Evolutionary conservation across 2,329 filamentous ascomycete species (phyloP).

Genomic region (Cladosporium sp.): DNA sequence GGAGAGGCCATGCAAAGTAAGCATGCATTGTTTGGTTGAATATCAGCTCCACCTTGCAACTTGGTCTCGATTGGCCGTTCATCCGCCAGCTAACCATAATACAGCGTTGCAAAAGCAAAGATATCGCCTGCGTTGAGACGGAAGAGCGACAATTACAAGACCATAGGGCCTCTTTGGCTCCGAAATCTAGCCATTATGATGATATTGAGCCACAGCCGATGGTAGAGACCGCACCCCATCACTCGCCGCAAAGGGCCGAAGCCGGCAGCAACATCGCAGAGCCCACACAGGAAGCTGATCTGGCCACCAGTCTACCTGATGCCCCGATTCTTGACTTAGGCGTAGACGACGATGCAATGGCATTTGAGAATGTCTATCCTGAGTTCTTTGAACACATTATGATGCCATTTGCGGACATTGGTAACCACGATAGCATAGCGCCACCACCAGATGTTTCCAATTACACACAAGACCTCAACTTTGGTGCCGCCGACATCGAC

Average conservation of each 20-base stretch:
- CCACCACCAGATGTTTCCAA: constrained; percentile 23
- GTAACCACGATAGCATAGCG: constrained; percentile 3
- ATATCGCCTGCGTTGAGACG: constrained; percentile 21
- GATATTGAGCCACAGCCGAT: too few species aligned
- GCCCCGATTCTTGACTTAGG: too few species aligned
- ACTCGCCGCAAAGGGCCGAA: too few species aligned
- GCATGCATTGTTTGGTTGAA: neutral
- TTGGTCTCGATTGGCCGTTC: neutral
- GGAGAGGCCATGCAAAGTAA: constrained; percentile 21
- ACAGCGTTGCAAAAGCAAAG: constrained; percentile 21
- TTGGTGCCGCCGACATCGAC: constrained; percentile 22
- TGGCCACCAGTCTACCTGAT: too few species aligned
- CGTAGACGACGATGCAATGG: neutral
- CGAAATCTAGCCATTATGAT: too few species aligned
- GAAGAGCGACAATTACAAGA: constrained; percentile 18
- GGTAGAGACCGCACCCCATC: too few species aligned
- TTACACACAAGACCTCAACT: constrained; percentile 23
- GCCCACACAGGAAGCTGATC: too few species aligned
- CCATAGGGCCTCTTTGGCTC: constrained; percentile 1
- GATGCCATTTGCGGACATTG: constrained; percentile 20
- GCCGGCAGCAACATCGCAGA: too few species aligned
- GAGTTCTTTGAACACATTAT: constrained; percentile 29
- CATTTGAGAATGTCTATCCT: constrained; percentile 19
- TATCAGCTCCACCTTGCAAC: neutral
- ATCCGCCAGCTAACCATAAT: neutral